Base-by-base conservation (phyloP, 441 rosid species). In the Aleurites moluccanus region DNA sequence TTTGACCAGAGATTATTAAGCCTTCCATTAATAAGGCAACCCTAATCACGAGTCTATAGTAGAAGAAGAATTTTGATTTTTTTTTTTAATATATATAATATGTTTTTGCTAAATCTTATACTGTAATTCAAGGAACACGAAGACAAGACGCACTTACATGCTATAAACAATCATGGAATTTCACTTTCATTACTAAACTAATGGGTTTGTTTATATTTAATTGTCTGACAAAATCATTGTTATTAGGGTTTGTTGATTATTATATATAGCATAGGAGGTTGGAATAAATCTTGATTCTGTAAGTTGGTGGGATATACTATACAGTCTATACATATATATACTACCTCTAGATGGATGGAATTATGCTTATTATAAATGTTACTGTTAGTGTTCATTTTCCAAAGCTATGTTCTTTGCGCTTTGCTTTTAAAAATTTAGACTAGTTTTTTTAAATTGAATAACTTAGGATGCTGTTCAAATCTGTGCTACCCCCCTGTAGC, bases 381-480 rank as follows among this genome's bases (percentile, higher is more conserved):
- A 6, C 0, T 6, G 40, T 5, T 38, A 38, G 6, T 38, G 8
- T 38, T 38, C 40, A 38, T 38, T 69, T 80, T 77, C 79, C 77
- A 44, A 73, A 50, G 30, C 16, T 60, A 68, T 70, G 70, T 72
- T 77, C 77, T 53, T 78, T n/a, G n/a, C n/a, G n/a, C n/a, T n/a
- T n/a, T 55, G 21, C 75, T 52, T 56, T 70, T 61, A 57, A 38
- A 38, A 38, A 38, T 38, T 5, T 38, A 38, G 7, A 6, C 6
- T 38, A 3, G 4, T 21, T 53, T 27, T n/a, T 23, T 23, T 21
- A 52, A 67, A 70, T 55, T 20, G 69, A 66, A 76, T 71, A 78
- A 80, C 92, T 83, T 90, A 79, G 92, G 91, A 83, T 87, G 80
- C 94, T 82, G 88, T 85, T 90, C 87, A 75, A 73, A 75, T 87